A percentile compares a stretch with the other conserved stretches of the same genome.
phyloP scores from a whole-genome alignment of 257 asterid genomes.

The Petrea volubilis region DNA sequence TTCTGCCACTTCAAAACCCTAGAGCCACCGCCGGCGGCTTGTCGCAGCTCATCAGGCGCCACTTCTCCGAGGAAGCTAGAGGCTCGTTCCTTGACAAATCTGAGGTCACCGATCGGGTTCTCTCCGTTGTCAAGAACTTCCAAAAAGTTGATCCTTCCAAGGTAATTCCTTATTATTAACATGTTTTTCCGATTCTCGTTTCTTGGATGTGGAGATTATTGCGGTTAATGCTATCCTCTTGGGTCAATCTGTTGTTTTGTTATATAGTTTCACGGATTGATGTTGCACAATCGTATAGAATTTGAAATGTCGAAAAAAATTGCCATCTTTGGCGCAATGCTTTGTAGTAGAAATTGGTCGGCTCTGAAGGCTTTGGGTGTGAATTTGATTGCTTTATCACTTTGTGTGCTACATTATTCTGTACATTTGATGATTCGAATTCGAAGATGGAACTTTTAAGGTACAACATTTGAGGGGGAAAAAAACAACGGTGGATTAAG shows the following conservation, averaged over 20 bases:
- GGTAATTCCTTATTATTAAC: constrained; percentile 36
- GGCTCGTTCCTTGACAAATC: constrained; percentile 85
- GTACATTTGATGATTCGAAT: not conserved
- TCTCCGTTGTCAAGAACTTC: constrained; percentile 64
- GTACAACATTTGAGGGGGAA: not conserved
- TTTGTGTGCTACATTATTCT: not conserved
- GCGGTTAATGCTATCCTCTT: not conserved
- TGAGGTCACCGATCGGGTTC: constrained; percentile 84
- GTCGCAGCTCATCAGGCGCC: constrained; percentile 48
- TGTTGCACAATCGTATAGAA: not conserved
- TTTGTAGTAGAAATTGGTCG: not conserved
- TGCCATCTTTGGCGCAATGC: not conserved
- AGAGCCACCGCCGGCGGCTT: constrained; percentile 31
- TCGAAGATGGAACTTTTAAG: not conserved
- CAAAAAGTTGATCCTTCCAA: constrained; percentile 82
- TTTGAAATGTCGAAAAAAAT: not conserved
- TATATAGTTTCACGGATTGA: not conserved
- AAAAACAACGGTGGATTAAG: not conserved
- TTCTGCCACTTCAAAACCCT: constrained; percentile 36
- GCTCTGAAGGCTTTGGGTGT: not conserved
- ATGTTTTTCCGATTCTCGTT: not conserved
- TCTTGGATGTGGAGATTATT: not conserved
- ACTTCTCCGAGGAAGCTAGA: constrained; percentile 63
- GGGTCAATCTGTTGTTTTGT: constrained; percentile 3
- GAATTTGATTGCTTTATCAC: not conserved